Evolutionary conservation across 352 stramenopile genomes (phyloP).

Genomic region (Pythium aquatile): DNA sequence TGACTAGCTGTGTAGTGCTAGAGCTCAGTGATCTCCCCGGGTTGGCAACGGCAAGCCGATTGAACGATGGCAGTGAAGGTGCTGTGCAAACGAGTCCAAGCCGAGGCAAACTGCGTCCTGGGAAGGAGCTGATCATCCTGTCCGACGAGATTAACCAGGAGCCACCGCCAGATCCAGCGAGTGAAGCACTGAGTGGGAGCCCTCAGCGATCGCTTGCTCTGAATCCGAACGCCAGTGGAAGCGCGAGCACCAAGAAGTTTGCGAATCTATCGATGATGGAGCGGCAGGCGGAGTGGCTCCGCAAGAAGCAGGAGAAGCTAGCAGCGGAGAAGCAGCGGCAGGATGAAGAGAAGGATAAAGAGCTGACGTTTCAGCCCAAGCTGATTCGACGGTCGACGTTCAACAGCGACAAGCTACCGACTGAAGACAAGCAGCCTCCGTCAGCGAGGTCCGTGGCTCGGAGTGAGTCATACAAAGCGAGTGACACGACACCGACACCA

Average conservation of each 20-base stretch:
- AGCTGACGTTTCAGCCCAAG: slow-evolving; percentile 84
- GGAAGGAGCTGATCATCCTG: slow-evolving; percentile 77
- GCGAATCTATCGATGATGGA: slow-evolving; percentile 73
- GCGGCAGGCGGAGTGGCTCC: slow-evolving; percentile 74
- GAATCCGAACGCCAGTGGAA: background rate
- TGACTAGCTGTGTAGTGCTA: slow-evolving; percentile 35
- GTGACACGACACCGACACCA: slow-evolving; percentile 1
- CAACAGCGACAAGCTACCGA: slow-evolving; percentile 36
- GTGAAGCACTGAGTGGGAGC: background rate
- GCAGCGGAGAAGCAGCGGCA: slow-evolving; percentile 61
- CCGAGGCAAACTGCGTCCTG: slow-evolving; percentile 68
- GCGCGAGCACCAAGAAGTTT: slow-evolving; percentile 44
- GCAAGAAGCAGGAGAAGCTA: slow-evolving; percentile 78
- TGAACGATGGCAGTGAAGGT: slow-evolving; percentile 13
- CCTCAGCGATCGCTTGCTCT: slow-evolving; percentile 2
- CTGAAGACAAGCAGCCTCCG: slow-evolving; percentile 15
- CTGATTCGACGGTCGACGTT: slow-evolving; percentile 68
- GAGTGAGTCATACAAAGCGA: slow-evolving; percentile 17
- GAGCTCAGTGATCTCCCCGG: slow-evolving; percentile 69
- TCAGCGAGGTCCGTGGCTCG: slow-evolving; percentile 9
- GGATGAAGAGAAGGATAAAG: slow-evolving; percentile 66
- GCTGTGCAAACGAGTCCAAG: slow-evolving; percentile 46
- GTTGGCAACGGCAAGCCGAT: slow-evolving; percentile 11
- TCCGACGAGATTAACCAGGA: slow-evolving; percentile 40
- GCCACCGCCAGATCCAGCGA: slow-evolving; percentile 21